These are phyloP conservation scores for Ganoderma resinaceum DNA, from an alignment of 1,284 basidiomycete genomes.

Conservation along the genomic window DNA sequence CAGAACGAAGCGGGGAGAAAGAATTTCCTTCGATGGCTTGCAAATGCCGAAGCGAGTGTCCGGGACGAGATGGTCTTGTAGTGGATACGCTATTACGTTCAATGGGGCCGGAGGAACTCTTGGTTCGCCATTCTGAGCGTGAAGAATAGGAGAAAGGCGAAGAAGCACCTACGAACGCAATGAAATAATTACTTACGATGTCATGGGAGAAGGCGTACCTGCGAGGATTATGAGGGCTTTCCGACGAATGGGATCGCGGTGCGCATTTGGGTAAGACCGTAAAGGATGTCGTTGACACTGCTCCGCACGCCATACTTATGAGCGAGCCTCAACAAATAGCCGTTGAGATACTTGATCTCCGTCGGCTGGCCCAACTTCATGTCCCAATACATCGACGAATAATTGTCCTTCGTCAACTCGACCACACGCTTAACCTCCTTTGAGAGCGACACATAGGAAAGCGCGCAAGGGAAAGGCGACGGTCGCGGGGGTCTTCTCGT, in stretches of 20 bases:
- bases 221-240: constrained; percentile 1
- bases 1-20: neutral
- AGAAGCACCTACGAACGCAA: neutral
- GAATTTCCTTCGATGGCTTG: neutral
- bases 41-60: neutral
- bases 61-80: too few relatives aligned
- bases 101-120: neutral
- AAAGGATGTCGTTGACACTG: constrained; percentile 61
- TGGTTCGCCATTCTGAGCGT: neutral
- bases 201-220: neutral
- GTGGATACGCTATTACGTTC: neutral
- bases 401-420: constrained; percentile 63
- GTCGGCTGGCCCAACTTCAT: constrained; percentile 65
- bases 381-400: constrained; percentile 83
- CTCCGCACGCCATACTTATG: constrained; percentile 64
- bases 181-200: neutral
- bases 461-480: constrained; percentile 46
- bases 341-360: constrained; percentile 89
- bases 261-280: constrained; percentile 66
- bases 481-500: constrained; percentile 29
- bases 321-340: constrained; percentile 81
- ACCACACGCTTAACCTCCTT: constrained; percentile 64
- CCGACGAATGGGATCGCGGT: constrained; percentile 36
- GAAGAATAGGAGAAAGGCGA: neutral
- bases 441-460: constrained; percentile 49